Base-by-base conservation (phyloP, 768 basidiomycete genomes). In the Leccinum subgranulosum region DNA sequence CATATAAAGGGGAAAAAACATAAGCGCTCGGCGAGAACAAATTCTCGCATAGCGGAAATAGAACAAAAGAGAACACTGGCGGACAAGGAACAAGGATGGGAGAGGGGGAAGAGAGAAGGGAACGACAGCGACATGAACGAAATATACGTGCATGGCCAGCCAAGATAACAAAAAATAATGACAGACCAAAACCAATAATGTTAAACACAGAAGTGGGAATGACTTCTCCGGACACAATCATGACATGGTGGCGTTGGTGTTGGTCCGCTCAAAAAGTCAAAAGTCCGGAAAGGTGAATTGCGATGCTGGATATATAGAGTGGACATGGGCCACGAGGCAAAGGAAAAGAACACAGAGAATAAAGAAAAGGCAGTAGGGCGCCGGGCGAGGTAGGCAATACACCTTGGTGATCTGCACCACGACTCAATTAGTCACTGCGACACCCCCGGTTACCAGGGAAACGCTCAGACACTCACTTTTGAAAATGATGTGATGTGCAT, bases 181-280 rank as follows among this genome's bases (percentile, higher is more conserved):
- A 56, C 59, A 56, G 65, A 60, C 56, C 59, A 57, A 53, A 52
- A 56, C 59, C 59, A 71, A 71, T 69, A 70, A 73, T 56, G 58
- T 69, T 73, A 72, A 63, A 46, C 64, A 72, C 61, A 64, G 66
- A 57, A 46, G 58, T 62, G 58, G 53, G 53, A 58, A 57, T 58
- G 60, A 39, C 39, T n/a, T 8, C 41, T 19, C 41, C 5, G n/a
- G 10, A 41, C 10, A 19, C n/a, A 41, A 19, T 41, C 10, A 41
- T 41, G 58, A 60, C 61, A 53, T 59, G 31, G 49, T 55, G 54
- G 14, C 55, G 50, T 46, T 47, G 41, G 17, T 57, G 50, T 49
- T 47, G 41, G 69, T 62, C 64, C 58, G 51, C 46, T 64, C 59
- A 61, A 62, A 23, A 51, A 54, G 23, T 46, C 43, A 19, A 55